Base-by-base conservation (phyloP, 2,329 filamentous ascomycete genomes). In the Aspergillus persii region DNA sequence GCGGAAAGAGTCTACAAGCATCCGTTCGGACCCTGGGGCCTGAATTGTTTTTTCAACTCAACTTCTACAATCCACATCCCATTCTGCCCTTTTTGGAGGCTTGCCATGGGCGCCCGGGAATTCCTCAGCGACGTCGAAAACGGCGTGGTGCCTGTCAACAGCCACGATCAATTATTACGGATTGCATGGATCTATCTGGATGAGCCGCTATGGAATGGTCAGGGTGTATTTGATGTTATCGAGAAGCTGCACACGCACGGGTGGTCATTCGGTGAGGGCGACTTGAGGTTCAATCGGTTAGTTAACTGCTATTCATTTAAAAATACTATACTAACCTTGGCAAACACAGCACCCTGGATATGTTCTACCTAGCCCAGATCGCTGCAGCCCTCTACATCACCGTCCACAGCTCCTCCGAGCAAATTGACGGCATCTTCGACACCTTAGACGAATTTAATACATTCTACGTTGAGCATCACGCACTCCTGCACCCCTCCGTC, bases 291-390 rank as follows among this genome's bases (percentile, higher is more conserved):
- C 33, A 66, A 67, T 48, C 63, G 64, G 64, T 66, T 54, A 59
- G 57, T 49, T 60, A 50, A 7, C 7, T 55, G n/a, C 31, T 8
- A 50, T 39, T 36, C 29, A 56, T 29, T 50, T 31, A 30, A 27
- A 46, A 31, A n/a, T 18, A 44, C 47, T 11, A 51, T 54, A 47
- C 50, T 60, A 54, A 48, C 30, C 11, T 47, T 57, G 23, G 61
- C 18, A 60, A 57, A 56, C 36, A 63, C 46, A 66, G 66, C 52
- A 62, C 64, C 50, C 60, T 68, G 27, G 66, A 68, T 59, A 26
- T 66, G 51, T 68, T 68, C 59, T 66, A 66, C 59, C 58, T 66
- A 23, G 57, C 56, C 39, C 61, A 68, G 52, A 53, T 68, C 11
- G 58, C 59, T 56, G 64, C 60, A 51, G 66, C 59, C 36, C 62